Evolutionary conservation across 352 stramenopile species (phyloP), one percentile per base, ranked within the genome.

Genomic region (Globisporangium canariense): DNA sequence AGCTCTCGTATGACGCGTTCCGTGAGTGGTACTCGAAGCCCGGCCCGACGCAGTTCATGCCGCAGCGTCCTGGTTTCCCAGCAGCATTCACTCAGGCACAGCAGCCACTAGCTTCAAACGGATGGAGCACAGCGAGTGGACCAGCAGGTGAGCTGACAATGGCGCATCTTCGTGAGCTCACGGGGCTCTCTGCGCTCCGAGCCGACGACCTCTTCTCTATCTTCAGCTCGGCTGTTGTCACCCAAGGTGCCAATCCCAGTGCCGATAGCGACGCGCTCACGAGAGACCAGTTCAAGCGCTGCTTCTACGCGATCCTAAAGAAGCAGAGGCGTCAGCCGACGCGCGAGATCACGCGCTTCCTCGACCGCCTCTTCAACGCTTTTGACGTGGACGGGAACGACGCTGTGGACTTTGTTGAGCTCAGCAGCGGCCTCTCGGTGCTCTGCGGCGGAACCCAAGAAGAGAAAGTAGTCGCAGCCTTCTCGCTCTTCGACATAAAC

Each of bases 401-500:
- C 28, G 75, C 69, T 0, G 87, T 96, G 4, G 82, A 95, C 62
- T 90, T 93, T 58, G 64, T 89, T 20, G 80, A 96, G 66, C 68
- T 97, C 20, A 86, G 81, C 54, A 88, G 72, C 25, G 88, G 86
- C 0, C 71, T 97, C 5, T 93, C 83, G 2, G 74, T 96, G 22
- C 60, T 97, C 38, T 93, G 83, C 49, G 77, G 76, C 11, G 88
- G 82, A 0, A 82, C 74, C 3, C 80, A 76, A 36, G 81, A 96
- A 45, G 86, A 95, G 14, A 94, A 93, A 68, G 76, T 95, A 2
- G 67, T 77, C 30, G 77, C 84, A 3, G 87, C 82, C n/a, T 96
- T 97, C 73, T 74, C 76, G 16, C 81, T 96, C 25, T 93, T 96
- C 65, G 90, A 97, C 60, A 73, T 71, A 0, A 80, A 96, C 55